Evolutionary conservation across 2,329 filamentous ascomycete species (phyloP), one percentile per base, ranked within the genome.

Genomic region (Neofusicoccum umdonicola): DNA sequence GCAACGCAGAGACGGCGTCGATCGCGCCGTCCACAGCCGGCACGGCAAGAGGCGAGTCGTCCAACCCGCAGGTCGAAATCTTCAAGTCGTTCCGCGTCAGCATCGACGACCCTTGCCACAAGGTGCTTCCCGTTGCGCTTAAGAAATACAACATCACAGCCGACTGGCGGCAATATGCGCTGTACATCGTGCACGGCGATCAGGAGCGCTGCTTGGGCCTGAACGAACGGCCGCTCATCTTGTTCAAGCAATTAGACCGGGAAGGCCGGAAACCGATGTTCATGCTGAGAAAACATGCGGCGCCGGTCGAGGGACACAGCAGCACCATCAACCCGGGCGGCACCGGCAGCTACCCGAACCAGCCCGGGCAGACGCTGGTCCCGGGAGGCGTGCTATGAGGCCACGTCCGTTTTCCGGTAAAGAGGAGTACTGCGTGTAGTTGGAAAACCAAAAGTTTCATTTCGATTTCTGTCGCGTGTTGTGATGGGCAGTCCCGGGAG

Each of bases 191-290:
- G 3, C 97, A 97, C 71, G 95, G 95, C n/a, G 93, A 98, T 73
- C 93, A 98, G 78, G 95, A 99, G 80, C 89, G 95, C 13, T 98
- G 94, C 76, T 80, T 99, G 42, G 92, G 91, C 0, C 82, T 97
- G 69, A 90, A 98, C 65, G 95, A 99, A 79, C 94, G 96, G 72
- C 95, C 95, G 9, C 81, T 99, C 65, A 96, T 97, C 67, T 80
- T 99, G 67, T 99, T 99, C 81, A 99, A 99, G 80, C 93, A 98
- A 76, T 82, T 99, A 64, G 93, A 98, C 75, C 93, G 93, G 76
- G 95, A 98, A 80, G 95, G 95, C 52, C 90, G 96, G 79, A 99
- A 98, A 76, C 95, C 95, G 22, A 98, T 98, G 95, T 99, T 99
- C 74, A 99, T 99, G 95, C 82, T 99, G 64, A 83, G 95, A 62